Percentiles rank a stretch among this genome's conserved stretches.
These are phyloP conservation scores for Tuber melanosporum DNA, from an alignment of 495 filamentous ascomycete species.

Conservation along the genomic window DNA sequence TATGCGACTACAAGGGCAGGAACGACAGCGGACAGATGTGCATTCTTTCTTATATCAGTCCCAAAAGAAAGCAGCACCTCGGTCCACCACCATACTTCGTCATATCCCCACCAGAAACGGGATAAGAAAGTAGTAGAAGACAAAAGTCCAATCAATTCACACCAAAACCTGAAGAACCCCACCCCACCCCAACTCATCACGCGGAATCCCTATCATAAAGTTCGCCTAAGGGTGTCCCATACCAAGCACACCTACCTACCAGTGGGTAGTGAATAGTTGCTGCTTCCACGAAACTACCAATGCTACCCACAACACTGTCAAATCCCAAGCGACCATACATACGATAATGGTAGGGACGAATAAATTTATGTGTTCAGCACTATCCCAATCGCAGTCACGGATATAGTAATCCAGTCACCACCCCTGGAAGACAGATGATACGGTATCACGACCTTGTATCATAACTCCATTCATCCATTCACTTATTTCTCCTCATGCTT, in stretches of 20 bases:
- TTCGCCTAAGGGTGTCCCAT: not conserved
- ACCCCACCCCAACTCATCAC: not conserved
- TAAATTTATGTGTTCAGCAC: not conserved
- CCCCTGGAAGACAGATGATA: not conserved
- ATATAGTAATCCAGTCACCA: not conserved
- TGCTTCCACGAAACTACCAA: not conserved
- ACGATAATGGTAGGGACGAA: not conserved
- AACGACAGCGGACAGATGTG: no score
- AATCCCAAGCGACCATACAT: not conserved
- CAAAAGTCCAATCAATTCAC: no score
- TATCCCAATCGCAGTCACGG: not conserved
- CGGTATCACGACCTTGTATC: not conserved
- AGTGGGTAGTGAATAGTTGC: not conserved
- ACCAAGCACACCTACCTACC: not conserved
- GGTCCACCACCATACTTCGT: no score
- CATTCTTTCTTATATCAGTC: no score
- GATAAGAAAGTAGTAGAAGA: not conserved
- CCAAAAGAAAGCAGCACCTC: no score
- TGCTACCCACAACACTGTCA: not conserved
- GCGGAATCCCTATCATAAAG: not conserved
- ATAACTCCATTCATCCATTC: not conserved
- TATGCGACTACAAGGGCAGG: no score
- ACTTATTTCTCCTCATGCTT: not conserved
- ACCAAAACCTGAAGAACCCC: not conserved
- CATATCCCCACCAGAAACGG: no score